Base-by-base conservation (phyloP, 306 rosid genomes). In the Sophora flavescens region DNA sequence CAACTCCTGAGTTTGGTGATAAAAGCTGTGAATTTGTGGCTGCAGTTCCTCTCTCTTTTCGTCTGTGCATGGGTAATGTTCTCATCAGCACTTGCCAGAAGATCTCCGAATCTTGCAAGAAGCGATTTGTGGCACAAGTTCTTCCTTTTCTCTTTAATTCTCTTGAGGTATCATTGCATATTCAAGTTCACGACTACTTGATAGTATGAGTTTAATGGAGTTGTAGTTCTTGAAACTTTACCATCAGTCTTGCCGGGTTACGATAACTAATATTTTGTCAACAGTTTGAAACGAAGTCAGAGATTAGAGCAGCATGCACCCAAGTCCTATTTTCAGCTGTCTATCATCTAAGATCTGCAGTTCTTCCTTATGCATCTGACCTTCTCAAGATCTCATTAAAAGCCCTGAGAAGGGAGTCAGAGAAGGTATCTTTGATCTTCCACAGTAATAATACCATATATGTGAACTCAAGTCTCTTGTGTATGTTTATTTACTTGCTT, bases 21-120 rank as follows among this genome's bases (percentile, higher is more conserved):
- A 80, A 35, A 75, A 68, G 65, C 68, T 58, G 63, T 61, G 61
- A 36, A 14, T 35, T 45, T 68, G 76, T 58, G 33, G 78, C 57
- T 16, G 77, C 87, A 38, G 26, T 77, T 76, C 81, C 91, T 70
- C 87, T 91, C 56, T 36, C 93, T 38, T 90, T 87, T 70, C 80
- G 81, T 48, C 68, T 92, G 62, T 94, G 97, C 90, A 89, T 94
- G 97, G 97, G 95, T 13, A 94, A 92, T 90, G 98, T 88, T 78
- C 89, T 94, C 59, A 92, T 90, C 81, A 94, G 96, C 72, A 86
- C 93, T 69, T 87, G 93, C 81, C 97, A 94, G 81, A 94, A 92
- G 82, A 82, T 89, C 16, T 77, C 93, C n/a, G 93, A 85, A 72
- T 78, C 89, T 16, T 76, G 87, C 51, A 86, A 79, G 85, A 86